Evolutionary conservation across 768 basidiomycete species (phyloP), one percentile per base, ranked within the genome.

Genomic region (Collybia sp.): DNA sequence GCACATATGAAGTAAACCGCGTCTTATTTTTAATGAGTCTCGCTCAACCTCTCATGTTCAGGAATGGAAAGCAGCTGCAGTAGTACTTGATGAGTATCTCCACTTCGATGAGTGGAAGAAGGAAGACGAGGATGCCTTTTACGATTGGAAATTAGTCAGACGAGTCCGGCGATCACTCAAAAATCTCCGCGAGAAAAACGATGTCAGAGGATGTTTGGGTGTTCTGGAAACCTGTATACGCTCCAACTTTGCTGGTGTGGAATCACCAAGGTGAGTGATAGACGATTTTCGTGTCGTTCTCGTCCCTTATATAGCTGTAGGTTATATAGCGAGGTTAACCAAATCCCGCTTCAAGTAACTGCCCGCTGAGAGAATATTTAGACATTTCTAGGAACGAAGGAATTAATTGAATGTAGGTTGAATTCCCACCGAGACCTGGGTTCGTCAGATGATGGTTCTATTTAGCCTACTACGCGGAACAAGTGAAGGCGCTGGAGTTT

Each of bases 321-420:
- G 59, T 66, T 98, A 18, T 97, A 96, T 59, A 91, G 88, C 64
- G 93, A 95, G 71, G 93, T 92, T 83, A 64, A 83, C 74, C 40
- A 40, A 12, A 38, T 40, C 37, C n/a, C 38, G 30, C 40, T 31
- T 35, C 44, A 42, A 2, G 46, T 48, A 10, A 46, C 42, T 40
- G 40, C 47, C 33, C 44, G 42, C 46, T 56, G 59, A 42, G 54
- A 43, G 15, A 5, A 25, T 41, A 16, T 31, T 12, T 53, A 97
- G 91, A 94, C 92, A 0, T 98, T 89, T 63, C 75, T 83, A 37
- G 93, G 93, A 1, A 95, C 93, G 2, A 99, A 99, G 64, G 75
- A 84, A 45, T 61, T 93, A 10, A 87, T 98, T 47, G 93, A 97
- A 73, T 75, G 90, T 88, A 52, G 54, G 76, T 54, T 19, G 13